A percentile compares a stretch with the other conserved stretches of the same genome.
These are phyloP conservation scores for Komagataella pastoris DNA, from an alignment of 805 yeast species.

Conservation along the genomic window DNA sequence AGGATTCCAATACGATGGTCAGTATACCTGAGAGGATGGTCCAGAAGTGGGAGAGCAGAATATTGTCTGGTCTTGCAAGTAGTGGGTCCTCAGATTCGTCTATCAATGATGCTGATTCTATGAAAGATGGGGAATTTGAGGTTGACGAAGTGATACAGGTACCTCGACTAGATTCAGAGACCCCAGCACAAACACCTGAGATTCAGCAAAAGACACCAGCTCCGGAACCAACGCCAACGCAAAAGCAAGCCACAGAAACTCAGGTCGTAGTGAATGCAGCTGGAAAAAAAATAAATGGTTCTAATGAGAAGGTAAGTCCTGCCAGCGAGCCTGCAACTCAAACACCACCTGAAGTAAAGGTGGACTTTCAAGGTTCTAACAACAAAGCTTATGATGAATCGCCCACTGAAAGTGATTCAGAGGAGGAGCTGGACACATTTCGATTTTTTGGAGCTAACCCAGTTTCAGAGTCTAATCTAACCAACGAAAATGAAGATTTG, in stretches of 20 bases:
- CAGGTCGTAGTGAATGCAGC: not conserved
- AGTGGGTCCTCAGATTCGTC: not conserved
- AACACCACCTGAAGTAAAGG: not conserved
- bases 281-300: not conserved
- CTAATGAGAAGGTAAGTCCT: not conserved
- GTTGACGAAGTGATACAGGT: not conserved
- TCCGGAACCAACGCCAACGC: not conserved
- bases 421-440: not conserved
- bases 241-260: not conserved
- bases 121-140: not conserved
- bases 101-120: not conserved
- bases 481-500: not conserved
- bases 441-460: not conserved
- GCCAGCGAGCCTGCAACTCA: not conserved
- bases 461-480: not conserved
- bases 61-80: not conserved
- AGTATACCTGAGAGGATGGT: not conserved
- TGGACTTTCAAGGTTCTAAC: not conserved
- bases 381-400: not conserved
- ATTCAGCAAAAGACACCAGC: not conserved
- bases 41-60: not conserved
- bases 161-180: not conserved
- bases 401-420: not conserved
- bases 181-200: not conserved
- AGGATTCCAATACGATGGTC: not conserved